Percentiles rank a stretch among this genome's conserved stretches.
phyloP scores from a whole-genome alignment of 2,329 filamentous ascomycete genomes.

The Trichoderma harzianum region DNA sequence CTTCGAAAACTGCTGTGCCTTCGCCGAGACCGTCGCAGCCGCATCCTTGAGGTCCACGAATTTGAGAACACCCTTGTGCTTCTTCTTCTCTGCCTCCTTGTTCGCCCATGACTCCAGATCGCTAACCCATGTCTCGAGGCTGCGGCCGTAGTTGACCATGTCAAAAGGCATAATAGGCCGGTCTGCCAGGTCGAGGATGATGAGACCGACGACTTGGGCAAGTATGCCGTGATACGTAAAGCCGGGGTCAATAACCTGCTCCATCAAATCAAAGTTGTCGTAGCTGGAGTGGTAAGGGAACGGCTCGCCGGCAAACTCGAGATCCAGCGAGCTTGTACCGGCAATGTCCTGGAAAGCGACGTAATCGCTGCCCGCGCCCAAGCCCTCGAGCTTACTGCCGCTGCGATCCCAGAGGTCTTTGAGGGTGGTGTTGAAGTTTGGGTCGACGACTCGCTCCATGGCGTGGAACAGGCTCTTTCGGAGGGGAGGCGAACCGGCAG shows the following conservation, averaged over 20 bases:
- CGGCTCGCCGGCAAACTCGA: conserved; percentile 66
- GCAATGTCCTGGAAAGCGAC: conserved; percentile 89
- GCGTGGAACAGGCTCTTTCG: conserved; percentile 67
- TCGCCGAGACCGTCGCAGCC: conserved; percentile 52
- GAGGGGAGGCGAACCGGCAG: conserved; percentile 78
- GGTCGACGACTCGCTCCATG: conserved; percentile 71
- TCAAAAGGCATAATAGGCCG: conserved; percentile 80
- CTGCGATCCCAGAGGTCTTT: conserved; percentile 71
- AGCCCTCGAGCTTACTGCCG: conserved; percentile 58
- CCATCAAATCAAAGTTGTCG: conserved; percentile 86
- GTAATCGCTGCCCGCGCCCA: conserved; percentile 77
- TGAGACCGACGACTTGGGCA: conserved; percentile 72
- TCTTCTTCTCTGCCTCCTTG: conserved; percentile 43
- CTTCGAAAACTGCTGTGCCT: conserved; percentile 58
- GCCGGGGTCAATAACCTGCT: conserved; percentile 72
- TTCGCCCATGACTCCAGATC: conserved; percentile 65
- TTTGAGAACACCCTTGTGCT: conserved; percentile 22
- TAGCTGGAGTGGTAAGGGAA: conserved; percentile 81
- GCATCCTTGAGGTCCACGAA: conserved; percentile 49
- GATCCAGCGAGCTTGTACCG: conserved; percentile 81
- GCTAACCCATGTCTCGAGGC: conserved; percentile 61
- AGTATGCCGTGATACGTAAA: conserved; percentile 79
- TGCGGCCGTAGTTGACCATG: conserved; percentile 66
- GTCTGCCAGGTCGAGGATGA: conserved; percentile 84
- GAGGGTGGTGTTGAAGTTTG: conserved; percentile 67